Evolutionary conservation across 352 stramenopile species (phyloP), one percentile per base, ranked within the genome.

Genomic region (Phytophthora melonis): DNA sequence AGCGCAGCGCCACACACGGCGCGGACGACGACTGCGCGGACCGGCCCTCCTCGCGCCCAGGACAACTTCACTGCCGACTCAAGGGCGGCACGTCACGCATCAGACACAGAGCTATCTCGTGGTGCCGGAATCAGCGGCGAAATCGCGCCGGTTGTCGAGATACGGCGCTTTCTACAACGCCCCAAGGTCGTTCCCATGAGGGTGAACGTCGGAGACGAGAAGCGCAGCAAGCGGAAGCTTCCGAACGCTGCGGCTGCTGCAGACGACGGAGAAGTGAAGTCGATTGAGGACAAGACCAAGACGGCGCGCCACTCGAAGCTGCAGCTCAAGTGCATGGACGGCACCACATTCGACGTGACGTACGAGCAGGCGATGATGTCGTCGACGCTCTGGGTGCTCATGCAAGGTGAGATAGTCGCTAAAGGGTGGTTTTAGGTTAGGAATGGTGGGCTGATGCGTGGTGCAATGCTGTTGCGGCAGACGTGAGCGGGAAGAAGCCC

Each of bases 361-460:
- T 87, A 93, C 56, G 83, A 94, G 53, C 84, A 94, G 67, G 88
- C 88, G 65, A 94, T 94, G 88, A 94, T 94, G 88, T 94, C 88
- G 32, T 93, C 88, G 18, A 94, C 86, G 60, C 77, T 94, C 13
- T 94, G 88, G 88, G 91, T 91, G 71, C 71, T 94, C 6, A 70
- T 94, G 55, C 86, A 94, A 78, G 82, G 84, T 89, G 25, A 57
- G 45, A 10, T 23, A 6, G 21, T 3, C 8, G 16, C 5, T 36
- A 14, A 0, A 16, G 13, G 16, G 11, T 13, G 43, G 10, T 25
- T 21, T 18, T 9, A 50, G 4, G 11, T 53, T n/a, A 16, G 7
- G 11, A 58, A 8, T 0, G 61, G 36, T 49, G 27, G 8, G 53
- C 39, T 72, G 10, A 69, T 56, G 47, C 3, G 47, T n/a, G 41